Evolutionary conservation across 2,329 filamentous ascomycete genomes (phyloP), one percentile per base, ranked within the genome.

Genomic region (Clarireedia hainanense): DNA sequence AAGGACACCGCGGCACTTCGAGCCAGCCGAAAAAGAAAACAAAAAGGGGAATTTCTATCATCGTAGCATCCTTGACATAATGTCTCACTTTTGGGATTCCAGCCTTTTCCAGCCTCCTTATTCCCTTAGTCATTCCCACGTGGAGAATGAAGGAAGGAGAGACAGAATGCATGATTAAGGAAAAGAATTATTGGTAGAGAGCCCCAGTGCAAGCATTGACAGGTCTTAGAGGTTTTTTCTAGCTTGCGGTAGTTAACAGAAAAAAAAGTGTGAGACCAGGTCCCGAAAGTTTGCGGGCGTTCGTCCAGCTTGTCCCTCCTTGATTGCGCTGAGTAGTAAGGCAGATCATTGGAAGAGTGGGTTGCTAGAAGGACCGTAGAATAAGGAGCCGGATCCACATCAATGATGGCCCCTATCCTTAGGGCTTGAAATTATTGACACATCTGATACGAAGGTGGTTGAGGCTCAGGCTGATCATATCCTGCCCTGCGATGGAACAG

Each of bases 91-190:
- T 30, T 27, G 30, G 34, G 30, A 46, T 54, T 40, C 51, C 51
- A 54, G 51, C 45, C 24, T 20, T n/a, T 24, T 34, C 23, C 45
- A 34, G 24, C 23, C 51, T 49, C 36, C 40, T 27, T 27, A 34
- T 34, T 23, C 10, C 42, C 45, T 50, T 37, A 50, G 52, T 54
- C 45, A 54, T 54, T 54, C 26, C 52, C 52, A 54, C 52, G 52
- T 50, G 52, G 40, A 43, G 15, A 10, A 17, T 14, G 24, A 43
- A 43, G 23, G 40, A 43, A 43, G 47, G 45, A n/a, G 20, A 50
- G 14, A 42, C 50, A 17, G 12, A 30, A 49, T 34, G 40, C 36
- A 9, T 40, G 52, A 48, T 34, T 12, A 20, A 37, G 40, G 52
- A 54, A 43, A 23, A 5, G n/a, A 5, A 20, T 20, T 43, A 23